Base-by-base conservation (phyloP, 1,284 basidiomycete genomes). In the Flammula alnicola region DNA sequence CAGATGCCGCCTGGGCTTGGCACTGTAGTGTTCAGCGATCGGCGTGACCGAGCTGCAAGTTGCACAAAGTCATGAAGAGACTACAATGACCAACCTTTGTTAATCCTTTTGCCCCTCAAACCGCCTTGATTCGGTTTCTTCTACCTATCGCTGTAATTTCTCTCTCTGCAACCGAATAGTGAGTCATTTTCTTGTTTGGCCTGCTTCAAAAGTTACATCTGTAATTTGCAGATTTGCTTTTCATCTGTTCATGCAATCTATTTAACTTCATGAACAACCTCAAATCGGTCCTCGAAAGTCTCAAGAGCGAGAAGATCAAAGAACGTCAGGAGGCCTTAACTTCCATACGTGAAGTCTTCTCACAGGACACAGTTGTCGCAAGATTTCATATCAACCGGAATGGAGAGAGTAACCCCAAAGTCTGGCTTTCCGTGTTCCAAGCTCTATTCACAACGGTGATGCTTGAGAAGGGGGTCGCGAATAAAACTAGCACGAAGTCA, bases 351-450 rank as follows among this genome's bases (percentile, higher is more conserved):
- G 75, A 76, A 19, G 72, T 81, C 33, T 89, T 95, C 54, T 66
- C 75, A n/a, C 77, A 78, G 51, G 72, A 79, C 42, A 65, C 68
- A 42, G 75, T 77, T 9, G 68, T 86, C 30, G 68, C 75, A 27
- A 80, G 78, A 36, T 76, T 91, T 55, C 77, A 80, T 65, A 62
- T 76, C 17, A 64, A 68, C 19, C 64, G 72, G 8, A 69, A 80
- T 19, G 80, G 79, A 6, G 69, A 71, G 25, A 63, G 63, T 23
- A 60, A 71, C 20, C 63, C 69, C 27, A 65, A 68, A 41, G 60
- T 66, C 17, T 96, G 91, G 92, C 69, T 86, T 27, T 71, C 77
- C 6, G 71, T 93, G 2, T 91, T 90, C 60, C 81, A 92, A 61
- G 81, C 83, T 16, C 71, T 95, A 8, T 94, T 93, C 65, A 70